Evolutionary conservation across 768 basidiomycete species (phyloP), one percentile per base, ranked within the genome.

Genomic region (Phaeolepiota aurea): DNA sequence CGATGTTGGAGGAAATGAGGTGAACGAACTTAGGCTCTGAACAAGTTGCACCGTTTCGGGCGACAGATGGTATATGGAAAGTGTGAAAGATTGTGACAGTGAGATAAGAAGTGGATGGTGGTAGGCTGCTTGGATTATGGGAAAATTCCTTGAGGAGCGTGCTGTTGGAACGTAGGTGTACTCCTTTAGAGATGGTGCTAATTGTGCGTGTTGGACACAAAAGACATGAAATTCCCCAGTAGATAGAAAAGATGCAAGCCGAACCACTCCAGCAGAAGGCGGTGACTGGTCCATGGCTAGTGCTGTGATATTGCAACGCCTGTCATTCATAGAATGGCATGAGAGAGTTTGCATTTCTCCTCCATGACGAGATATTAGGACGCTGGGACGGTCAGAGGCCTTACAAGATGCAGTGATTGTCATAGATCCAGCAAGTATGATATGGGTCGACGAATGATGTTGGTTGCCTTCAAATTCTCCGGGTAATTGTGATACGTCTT

Each of bases 31-130:
- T 13, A 89, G 63, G 1, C 81, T 82, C 57, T 88, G 84, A 1
- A 69, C 73, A 48, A 72, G 79, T 7, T 56, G 61, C 36, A 78
- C 65, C 5, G 53, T 60, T 46, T 72, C 67, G 19, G 61, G 64
- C 11, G 76, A 76, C 32, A 88, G 55, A 53, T 87, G 79, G 55
- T 82, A 90, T n/a, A 88, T 57, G 33, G 77, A 77, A 15, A 90
- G 70, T 10, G 68, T 69, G 54, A 89, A 88, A 23, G 69, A 58
- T 47, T 71, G 62, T 18, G 87, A 81, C 35, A 90, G 65, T 0
- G 83, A 77, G 37, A 85, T 70, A 38, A 90, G 77, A 3, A 90
- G 61, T 1, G 85, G 87, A 44, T 88, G 82, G 49, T 87, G 77
- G 52, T 86, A 90, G 5, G 71, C 84, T 11, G 80, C 82, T 34